phyloP scores from a whole-genome alignment of 2,329 filamentous ascomycete species.

The Aplosporella prunicola region DNA sequence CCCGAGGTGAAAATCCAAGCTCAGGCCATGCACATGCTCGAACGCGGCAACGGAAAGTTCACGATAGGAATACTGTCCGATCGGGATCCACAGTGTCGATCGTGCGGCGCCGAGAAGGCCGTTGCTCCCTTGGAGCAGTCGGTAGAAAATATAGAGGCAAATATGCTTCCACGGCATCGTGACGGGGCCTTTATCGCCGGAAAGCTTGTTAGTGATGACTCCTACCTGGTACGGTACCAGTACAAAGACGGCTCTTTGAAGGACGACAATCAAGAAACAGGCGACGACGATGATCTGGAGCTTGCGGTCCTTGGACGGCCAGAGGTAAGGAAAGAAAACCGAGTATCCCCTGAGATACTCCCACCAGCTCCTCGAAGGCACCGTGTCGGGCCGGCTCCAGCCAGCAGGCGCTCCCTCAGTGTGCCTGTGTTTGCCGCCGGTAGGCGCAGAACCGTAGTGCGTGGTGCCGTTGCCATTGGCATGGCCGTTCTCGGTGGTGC shows the following conservation, averaged over 20 bases:
- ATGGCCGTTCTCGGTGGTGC: conserved; percentile 37
- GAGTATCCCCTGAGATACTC: conserved; percentile 90
- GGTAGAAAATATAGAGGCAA: conserved; percentile 64
- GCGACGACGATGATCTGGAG: conserved; percentile 71
- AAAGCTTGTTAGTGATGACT: conserved; percentile 65
- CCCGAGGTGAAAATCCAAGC: conserved; percentile 89
- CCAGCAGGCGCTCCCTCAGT: conserved; percentile 57
- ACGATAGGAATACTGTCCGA: conserved; percentile 93
- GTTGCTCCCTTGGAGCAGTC: conserved; percentile 78
- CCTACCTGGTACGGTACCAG: conserved; percentile 76
- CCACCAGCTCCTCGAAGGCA: conserved; percentile 87
- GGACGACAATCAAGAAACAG: conserved; percentile 70
- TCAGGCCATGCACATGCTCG: conserved; percentile 91
- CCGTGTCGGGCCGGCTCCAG: conserved; percentile 81
- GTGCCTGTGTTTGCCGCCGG: conserved; percentile 33
- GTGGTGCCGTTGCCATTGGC: conserved; percentile 39
- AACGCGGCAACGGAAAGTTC: conserved; percentile 91
- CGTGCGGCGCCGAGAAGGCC: conserved; percentile 76
- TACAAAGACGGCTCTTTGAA: conserved; percentile 78
- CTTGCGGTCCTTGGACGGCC: conserved; percentile 71
- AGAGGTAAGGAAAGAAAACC: conserved; percentile 92
- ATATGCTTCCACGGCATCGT: conserved; percentile 66
- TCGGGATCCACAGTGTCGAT: conserved; percentile 86
- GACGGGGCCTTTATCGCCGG: conserved; percentile 37
- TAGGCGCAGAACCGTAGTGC: conserved; percentile 44